These are phyloP conservation scores for Taxillus chinensis DNA, from an alignment of 164 flowering plant species.

Conservation along the genomic window DNA sequence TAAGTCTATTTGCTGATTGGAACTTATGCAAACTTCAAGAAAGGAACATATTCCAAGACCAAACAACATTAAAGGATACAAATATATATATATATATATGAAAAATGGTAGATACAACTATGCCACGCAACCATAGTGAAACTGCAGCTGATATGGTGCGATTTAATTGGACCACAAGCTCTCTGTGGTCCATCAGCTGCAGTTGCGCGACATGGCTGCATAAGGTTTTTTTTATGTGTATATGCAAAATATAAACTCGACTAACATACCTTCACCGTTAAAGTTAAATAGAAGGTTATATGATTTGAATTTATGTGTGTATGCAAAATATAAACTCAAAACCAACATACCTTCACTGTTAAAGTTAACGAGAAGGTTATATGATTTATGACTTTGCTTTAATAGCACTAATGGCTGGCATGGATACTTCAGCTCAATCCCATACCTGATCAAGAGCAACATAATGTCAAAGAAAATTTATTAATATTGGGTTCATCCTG, in stretches of 20 bases:
- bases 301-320: neutral
- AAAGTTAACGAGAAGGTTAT: conserved; percentile 72
- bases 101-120: no score
- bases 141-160: no score
- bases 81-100: neutral
- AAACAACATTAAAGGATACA: neutral
- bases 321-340: neutral
- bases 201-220: no score
- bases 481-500: neutral
- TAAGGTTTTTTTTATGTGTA: no score
- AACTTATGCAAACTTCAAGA: neutral
- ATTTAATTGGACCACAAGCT: no score
- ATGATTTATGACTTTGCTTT: conserved; percentile 88
- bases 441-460: conserved; percentile 45
- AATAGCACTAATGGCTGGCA: conserved; percentile 67
- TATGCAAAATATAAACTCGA: no score
- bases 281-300: neutral
- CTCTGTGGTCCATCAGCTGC: no score
- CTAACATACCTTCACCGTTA: neutral
- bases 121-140: no score
- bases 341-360: conserved; percentile 43
- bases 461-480: neutral
- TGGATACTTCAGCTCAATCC: conserved; percentile 53
- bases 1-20: no score
- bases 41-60: neutral